Base-by-base conservation (phyloP, 2,329 filamentous ascomycete species). In the Pseudogymnoascus sp. region DNA sequence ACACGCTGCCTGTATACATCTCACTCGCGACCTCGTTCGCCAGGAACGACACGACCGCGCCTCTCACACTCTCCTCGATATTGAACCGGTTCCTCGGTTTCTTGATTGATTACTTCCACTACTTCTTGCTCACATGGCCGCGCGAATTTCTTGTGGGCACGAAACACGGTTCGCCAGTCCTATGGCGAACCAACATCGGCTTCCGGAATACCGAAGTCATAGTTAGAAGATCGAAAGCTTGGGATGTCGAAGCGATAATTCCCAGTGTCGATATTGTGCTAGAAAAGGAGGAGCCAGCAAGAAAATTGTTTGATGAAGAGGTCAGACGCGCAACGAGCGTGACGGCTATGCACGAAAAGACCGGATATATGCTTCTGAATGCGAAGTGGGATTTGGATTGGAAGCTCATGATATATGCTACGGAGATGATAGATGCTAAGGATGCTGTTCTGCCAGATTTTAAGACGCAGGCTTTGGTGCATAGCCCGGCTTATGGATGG, bases 371-470 rank as follows among this genome's bases (percentile, higher is more conserved):
- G 65, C 86, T 94, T 67, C 89, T 96, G 80, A 89, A 92, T 72
- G 83, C 82, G 65, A 83, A 91, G 65, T 97, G 91, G 87, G 89
- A 96, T 73, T 78, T 97, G 64, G 92, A 96, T 72, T 97, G 92
- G 82, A 80, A 80, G 55, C 81, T 82, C 18, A 97, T 97, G 90
- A 78, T 91, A 10, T 76, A 81, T 65, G 90, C 90, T 3, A 85
- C 85, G 69, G 78, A 80, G 18, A 69, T 82, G 25, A 73, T 59
- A 39, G 58, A 59, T 59, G 58, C 33, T 8, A 59, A 59, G 18
- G 58, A 59, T 27, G 35, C 37, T 31, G 33, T 7, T 13, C 71
- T 90, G 12, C 83, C 89, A n/a, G 85, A 86, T 25, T 87, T 96
- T 71, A 82, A 83, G 64, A 86, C 83, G 60, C 79, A 87, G 1